These are phyloP conservation scores for Seminavis robusta DNA, from an alignment of 108 stramenopile genomes.

Conservation along the genomic window DNA sequence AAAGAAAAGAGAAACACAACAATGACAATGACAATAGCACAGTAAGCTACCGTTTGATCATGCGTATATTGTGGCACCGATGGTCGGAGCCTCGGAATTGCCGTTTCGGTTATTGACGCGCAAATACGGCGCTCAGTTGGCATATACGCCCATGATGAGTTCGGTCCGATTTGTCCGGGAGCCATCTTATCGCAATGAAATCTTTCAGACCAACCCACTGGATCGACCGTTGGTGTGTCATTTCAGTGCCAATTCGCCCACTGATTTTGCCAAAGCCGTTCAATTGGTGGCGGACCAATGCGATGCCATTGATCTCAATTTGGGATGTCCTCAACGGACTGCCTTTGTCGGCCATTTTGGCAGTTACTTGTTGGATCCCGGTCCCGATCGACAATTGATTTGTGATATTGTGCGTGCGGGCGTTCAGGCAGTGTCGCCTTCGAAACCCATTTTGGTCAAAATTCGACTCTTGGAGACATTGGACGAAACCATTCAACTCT, in stretches of 20 bases:
- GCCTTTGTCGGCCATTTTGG: slow-evolving; percentile 92
- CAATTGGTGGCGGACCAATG: slow-evolving; percentile 50
- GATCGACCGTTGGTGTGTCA: slow-evolving; percentile 92
- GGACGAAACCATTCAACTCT: slow-evolving; percentile 75
- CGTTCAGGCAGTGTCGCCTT: slow-evolving; percentile 31
- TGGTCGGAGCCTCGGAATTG: slow-evolving; percentile 94
- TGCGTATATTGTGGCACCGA: slow-evolving; percentile 86
- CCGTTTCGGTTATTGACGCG: slow-evolving; percentile 91
- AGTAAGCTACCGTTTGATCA: too few relatives aligned
- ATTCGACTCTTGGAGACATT: slow-evolving; percentile 84
- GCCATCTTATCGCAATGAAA: slow-evolving; percentile 33
- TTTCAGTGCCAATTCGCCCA: slow-evolving; percentile 82
- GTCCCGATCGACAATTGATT: slow-evolving; percentile 69
- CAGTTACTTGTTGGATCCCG: slow-evolving; percentile 69
- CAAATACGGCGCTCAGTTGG: slow-evolving; percentile 88
- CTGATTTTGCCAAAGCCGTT: slow-evolving; percentile 50
- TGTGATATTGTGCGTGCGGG: slow-evolving; percentile 69
- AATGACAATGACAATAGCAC: too few relatives aligned
- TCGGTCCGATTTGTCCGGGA: slow-evolving; percentile 62
- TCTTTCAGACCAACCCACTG: slow-evolving; percentile 78
- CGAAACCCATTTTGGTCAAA: slow-evolving; percentile 89
- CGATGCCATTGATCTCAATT: slow-evolving; percentile 91
- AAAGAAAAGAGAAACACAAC: too few relatives aligned
- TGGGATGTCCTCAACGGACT: slow-evolving; percentile 94
- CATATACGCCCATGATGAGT: slow-evolving; percentile 99